Conservation (phyloP, 2,329 filamentous ascomycete species). For the Sordariomycetes sp. region DNA sequence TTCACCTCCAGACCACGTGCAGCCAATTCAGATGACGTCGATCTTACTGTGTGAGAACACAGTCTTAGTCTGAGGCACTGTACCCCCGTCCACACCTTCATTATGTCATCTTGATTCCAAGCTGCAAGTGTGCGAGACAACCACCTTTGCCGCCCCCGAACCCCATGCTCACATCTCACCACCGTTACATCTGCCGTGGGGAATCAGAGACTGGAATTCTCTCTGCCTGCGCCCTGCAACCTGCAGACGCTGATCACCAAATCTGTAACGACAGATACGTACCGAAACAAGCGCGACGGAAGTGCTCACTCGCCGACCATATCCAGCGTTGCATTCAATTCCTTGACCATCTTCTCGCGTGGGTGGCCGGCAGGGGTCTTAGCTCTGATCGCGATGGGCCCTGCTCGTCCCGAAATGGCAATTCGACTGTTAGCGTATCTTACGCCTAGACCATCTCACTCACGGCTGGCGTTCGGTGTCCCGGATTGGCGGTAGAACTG, state of each 20-base stretch:
- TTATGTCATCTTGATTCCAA: too few species aligned
- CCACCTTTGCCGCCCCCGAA: too few species aligned
- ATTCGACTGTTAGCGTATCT: constrained; percentile 1
- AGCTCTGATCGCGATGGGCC: neutral
- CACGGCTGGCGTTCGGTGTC: neutral
- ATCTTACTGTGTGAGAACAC: constrained; percentile 1
- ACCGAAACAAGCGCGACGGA: constrained; percentile 1
- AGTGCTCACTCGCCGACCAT: neutral
- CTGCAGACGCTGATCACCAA: neutral
- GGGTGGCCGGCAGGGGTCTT: neutral
- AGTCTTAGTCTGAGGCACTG: neutral
- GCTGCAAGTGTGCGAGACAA: too few species aligned
- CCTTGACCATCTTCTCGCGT: neutral
- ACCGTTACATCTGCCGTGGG: too few species aligned
- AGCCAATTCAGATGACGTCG: constrained; percentile 5
- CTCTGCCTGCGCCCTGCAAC: too few species aligned
- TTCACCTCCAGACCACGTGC: constrained; percentile 3
- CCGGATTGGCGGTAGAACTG: too few species aligned
- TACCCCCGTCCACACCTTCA: too few species aligned
- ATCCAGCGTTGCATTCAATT: neutral
- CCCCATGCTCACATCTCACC: too few species aligned
- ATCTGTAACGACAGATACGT: neutral
- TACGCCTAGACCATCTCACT: neutral
- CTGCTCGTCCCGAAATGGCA: neutral
- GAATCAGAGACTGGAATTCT: too few species aligned